Evolutionary conservation across 371 early-diverging fungal genomes (phyloP), one percentile per base, ranked within the genome.

Genomic region (Apophysomyces variabilis): DNA sequence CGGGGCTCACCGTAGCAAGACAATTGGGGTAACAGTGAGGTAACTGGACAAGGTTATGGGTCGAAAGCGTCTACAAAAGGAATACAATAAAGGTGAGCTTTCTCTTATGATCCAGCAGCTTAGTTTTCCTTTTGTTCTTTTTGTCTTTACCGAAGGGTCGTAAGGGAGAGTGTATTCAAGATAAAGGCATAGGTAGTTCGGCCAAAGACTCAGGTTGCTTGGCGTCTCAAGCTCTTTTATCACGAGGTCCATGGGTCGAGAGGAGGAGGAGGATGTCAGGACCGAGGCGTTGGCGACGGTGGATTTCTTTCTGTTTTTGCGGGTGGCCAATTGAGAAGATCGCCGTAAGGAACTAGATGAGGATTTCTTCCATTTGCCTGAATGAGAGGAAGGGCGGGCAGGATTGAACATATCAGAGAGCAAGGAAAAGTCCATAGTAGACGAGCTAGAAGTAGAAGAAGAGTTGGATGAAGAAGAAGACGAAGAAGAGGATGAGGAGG

Each of bases 141-240:
- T 26, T 26, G 1, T 26, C 3, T 26, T 72, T 26, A 68, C 66
- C 36, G 74, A 69, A 4, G 74, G 76, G 57, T 80, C 78, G 45
- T 78, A 79, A 9, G 79, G 75, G 5, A 73, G 32, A 3, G 70
- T 37, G 50, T 77, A 80, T 61, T 83, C 84, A 12, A 83, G 69
- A 57, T 77, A 80, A 6, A 83, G 57, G 56, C 84, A 83, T 8
- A 83, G 32, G 38, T 83, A 79, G 43, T 80, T 83, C 5, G 84
- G 84, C 84, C 84, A 83, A 3, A 76, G 37, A 18, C 54, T 66
- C 62, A 26, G 59, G 36, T 9, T 61, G 61, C 21, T 41, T 11
- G 32, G 36, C 57, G 39, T 38, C 1, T 50, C 54, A 26, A 50
- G 54, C 21, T 50, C 54, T 21, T 50, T 50, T 26, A 50, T n/a